Base-by-base conservation (phyloP, 192 early-diverging fungal species). In the Coemansia sp. region DNA sequence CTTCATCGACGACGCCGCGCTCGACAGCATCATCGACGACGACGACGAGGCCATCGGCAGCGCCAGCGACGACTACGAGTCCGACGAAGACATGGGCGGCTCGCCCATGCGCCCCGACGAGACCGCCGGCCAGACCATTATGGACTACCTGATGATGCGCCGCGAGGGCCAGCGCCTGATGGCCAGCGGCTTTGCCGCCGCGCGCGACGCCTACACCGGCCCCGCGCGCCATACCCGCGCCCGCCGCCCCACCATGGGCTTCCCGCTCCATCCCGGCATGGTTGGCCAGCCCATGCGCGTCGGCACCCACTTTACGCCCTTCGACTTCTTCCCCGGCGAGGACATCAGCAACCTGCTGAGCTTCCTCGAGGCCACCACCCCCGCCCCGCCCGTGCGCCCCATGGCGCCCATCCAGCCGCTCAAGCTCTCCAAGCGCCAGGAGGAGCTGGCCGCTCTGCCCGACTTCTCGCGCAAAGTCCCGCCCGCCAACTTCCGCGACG, bases 271-370 rank as follows among this genome's bases (percentile, higher is more conserved):
- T 26, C 51, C 71, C 2, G 64, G 53, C 9, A 58, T 75, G 25
- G 17, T 56, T 3, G 31, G 53, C 21, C 60, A 54, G 30, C 61
- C 49, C 44, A 50, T 55, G 38, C 58, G 48, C 31, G 4, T 15
- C 15, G 30, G 25, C 36, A 55, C 23, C 9, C 39, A 38, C 36
- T 43, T 68, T 17, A 64, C 35, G 22, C 53, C 65, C 31, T 55
- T 68, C 5, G 72, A 75, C 50, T 75, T 68, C 45, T 64, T 64
- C 49, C 57, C 44, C 8, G 61, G 61, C 49, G 72, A 69, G 21
- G 72, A 75, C 43, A 48, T 75, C 22, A 58, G 58, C 32, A 58
- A 58, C 21, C 49, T 75, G 39, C 40, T 75, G 31, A 55, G 50
- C 22, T 75, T 69, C 50, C 52, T 75, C 20, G 72, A 75, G 26